Percentiles rank a stretch among this genome's conserved stretches.
These are phyloP conservation scores for Fusarium sp. DNA, from an alignment of 2,329 filamentous ascomycete genomes.

Conservation along the genomic window DNA sequence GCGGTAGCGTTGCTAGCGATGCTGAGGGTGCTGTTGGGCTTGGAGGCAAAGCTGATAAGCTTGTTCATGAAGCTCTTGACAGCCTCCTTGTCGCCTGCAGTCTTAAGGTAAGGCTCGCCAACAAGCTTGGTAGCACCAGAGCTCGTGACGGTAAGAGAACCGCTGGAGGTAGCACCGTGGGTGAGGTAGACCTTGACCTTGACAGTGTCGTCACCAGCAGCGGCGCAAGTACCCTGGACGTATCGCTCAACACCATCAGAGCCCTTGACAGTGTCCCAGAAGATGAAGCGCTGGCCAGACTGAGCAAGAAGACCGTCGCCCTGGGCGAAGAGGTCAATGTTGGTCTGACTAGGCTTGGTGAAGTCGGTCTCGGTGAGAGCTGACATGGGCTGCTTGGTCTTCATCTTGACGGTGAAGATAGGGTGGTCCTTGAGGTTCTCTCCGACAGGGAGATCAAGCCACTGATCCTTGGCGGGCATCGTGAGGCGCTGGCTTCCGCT, in stretches of 20 bases:
- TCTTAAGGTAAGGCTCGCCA: conserved; percentile 51
- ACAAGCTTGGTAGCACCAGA: conserved; percentile 55
- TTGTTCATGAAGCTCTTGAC: conserved; percentile 63
- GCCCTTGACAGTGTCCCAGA: conserved; percentile 57
- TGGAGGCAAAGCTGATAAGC: conserved; percentile 72
- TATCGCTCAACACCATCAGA: conserved; percentile 52
- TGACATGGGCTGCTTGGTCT: conserved; percentile 57
- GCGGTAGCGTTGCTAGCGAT: conserved; percentile 60
- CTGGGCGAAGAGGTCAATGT: conserved; percentile 49
- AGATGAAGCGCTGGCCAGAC: conserved; percentile 58
- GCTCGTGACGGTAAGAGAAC: conserved; percentile 55
- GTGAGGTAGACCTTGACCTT: conserved; percentile 62
- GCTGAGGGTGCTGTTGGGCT: conserved; percentile 65
- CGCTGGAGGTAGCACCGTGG: conserved; percentile 59
- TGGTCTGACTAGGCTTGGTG: conserved; percentile 43
- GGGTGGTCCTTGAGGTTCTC: conserved; percentile 68
- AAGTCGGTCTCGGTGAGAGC: conserved; percentile 43
- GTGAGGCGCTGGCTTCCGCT: conserved; percentile 60
- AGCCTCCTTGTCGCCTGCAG: conserved; percentile 50
- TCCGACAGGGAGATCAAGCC: conserved; percentile 69
- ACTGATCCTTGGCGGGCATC: conserved; percentile 61
- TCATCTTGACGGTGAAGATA: conserved; percentile 50
- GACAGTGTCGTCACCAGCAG: conserved; percentile 54
- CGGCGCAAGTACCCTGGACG: conserved; percentile 59
- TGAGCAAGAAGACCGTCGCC: conserved; percentile 55